Conservation (phyloP, 1,284 basidiomycete species). For the Melampsora larici-populina region DNA sequence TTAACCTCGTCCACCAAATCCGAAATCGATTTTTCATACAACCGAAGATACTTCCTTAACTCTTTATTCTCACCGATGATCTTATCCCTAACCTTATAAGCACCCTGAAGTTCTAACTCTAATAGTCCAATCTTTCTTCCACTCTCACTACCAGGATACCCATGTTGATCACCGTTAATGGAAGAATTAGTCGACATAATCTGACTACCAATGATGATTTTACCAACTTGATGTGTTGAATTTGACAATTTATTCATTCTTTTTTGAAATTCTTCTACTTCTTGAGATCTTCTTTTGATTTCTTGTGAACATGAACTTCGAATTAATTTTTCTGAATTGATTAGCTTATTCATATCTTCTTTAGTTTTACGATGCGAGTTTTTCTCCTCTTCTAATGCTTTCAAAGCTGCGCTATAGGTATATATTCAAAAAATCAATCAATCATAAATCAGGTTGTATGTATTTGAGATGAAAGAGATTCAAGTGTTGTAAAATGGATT, state of each 20-base stretch:
- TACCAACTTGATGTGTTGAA: background rate
- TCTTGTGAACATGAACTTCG: slow-evolving; percentile 23
- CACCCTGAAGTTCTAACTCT: slow-evolving; percentile 30
- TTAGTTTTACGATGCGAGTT: slow-evolving; percentile 31
- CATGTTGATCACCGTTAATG: background rate
- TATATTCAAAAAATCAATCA: background rate
- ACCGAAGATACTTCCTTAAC: slow-evolving; percentile 18
- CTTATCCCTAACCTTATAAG: background rate
- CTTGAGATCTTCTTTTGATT: slow-evolving; percentile 15
- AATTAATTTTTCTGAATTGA: slow-evolving; percentile 21
- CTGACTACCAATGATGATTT: background rate
- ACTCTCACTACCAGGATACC: background rate
- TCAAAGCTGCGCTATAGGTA: slow-evolving; percentile 18
- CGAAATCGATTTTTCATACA: slow-evolving; percentile 25
- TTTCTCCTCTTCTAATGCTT: slow-evolving; percentile 29
- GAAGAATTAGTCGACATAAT: slow-evolving; percentile 2
- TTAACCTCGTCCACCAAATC: slow-evolving; percentile 21
- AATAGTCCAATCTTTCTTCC: slow-evolving; percentile 19
- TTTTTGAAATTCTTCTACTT: slow-evolving; percentile 29
- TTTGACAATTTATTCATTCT: slow-evolving; percentile 15
- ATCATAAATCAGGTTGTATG: background rate
- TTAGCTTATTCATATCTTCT: slow-evolving; percentile 22
- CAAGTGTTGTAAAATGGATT: too few relatives aligned
- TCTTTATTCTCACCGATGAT: slow-evolving; percentile 12
- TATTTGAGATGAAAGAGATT: too few relatives aligned